phyloP scores from a whole-genome alignment of 1,284 basidiomycete genomes.

The Fomitopsis schrenkii region DNA sequence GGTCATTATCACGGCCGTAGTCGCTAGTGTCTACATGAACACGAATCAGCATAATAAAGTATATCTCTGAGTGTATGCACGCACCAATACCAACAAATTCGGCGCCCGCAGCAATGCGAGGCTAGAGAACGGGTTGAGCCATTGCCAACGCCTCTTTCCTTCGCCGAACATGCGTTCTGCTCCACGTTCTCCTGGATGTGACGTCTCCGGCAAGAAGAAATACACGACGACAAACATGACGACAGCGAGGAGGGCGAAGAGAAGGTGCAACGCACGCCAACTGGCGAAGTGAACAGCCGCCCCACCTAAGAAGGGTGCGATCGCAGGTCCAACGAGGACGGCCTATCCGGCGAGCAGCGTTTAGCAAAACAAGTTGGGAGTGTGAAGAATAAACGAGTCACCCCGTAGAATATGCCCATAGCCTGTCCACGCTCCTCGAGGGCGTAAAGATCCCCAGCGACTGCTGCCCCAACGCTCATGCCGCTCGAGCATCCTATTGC shows the following conservation, averaged over 20 bases:
- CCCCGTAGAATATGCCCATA: slow-evolving; percentile 39
- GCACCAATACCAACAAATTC: slow-evolving; percentile 48
- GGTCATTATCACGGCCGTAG: slow-evolving; percentile 33
- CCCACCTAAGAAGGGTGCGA: slow-evolving; percentile 34
- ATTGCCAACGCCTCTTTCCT: slow-evolving; percentile 31
- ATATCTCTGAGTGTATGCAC: slow-evolving; percentile 16
- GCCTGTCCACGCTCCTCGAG: slow-evolving; percentile 38
- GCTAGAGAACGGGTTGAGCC: slow-evolving; percentile 55
- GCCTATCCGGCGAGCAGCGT: slow-evolving; percentile 11
- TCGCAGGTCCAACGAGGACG: slow-evolving; percentile 25
- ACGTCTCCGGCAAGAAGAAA: slow-evolving; percentile 67
- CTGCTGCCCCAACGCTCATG: slow-evolving; percentile 39
- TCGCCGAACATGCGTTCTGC: slow-evolving; percentile 33
- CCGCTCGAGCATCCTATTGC: slow-evolving; percentile 44
- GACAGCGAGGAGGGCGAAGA: slow-evolving; percentile 21
- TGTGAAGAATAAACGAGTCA: slow-evolving; percentile 14
- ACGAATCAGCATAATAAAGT: background rate
- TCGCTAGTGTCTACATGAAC: slow-evolving; percentile 36
- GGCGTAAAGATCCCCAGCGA: slow-evolving; percentile 39
- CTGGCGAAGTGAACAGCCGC: slow-evolving; percentile 48
- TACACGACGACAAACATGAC: slow-evolving; percentile 36
- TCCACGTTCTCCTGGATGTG: slow-evolving; percentile 45
- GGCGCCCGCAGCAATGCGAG: slow-evolving; percentile 51
- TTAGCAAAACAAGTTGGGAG: background rate
- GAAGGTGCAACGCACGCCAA: slow-evolving; percentile 64